phyloP scores from a whole-genome alignment of 2,329 filamentous ascomycete species.

The Phyllosticta citrichinensis region DNA sequence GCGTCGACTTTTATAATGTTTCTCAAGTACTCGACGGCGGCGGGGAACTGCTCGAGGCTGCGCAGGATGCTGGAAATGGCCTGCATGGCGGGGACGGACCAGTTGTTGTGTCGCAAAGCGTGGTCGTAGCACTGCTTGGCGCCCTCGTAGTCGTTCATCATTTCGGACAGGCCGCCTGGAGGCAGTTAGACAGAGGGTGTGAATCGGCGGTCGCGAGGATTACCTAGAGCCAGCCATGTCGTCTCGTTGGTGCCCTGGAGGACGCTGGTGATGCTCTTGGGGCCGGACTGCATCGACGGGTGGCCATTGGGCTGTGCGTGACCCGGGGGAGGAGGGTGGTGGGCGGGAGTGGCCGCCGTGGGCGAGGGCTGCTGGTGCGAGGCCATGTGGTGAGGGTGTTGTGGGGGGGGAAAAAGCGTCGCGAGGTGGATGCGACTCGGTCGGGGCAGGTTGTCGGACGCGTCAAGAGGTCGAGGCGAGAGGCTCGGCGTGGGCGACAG shows the following conservation, averaged over 20 bases:
- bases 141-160: slow-evolving; percentile 79
- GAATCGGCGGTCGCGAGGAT: slow-evolving; percentile 22
- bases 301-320: slow-evolving; percentile 44
- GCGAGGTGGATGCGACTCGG: neutral
- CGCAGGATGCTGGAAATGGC: slow-evolving; percentile 86
- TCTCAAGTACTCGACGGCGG: slow-evolving; percentile 86
- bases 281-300: slow-evolving; percentile 40
- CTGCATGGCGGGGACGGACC: slow-evolving; percentile 86
- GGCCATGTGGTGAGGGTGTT: slow-evolving; percentile 43
- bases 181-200: slow-evolving; percentile 15
- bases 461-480: neutral
- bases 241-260: slow-evolving; percentile 72
- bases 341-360: slow-evolving; percentile 59
- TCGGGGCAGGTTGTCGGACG: neutral
- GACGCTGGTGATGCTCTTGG: slow-evolving; percentile 52
- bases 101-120: slow-evolving; percentile 75
- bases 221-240: slow-evolving; percentile 91
- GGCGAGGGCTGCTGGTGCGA: slow-evolving; percentile 69
- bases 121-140: slow-evolving; percentile 86
- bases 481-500: neutral
- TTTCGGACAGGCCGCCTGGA: slow-evolving; percentile 72
- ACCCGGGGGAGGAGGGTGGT: slow-evolving; percentile 54
- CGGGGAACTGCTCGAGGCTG: slow-evolving; percentile 85
- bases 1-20: slow-evolving; percentile 83
- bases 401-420: neutral